Evolutionary conservation across 768 basidiomycete species (phyloP).

Genomic region (Sporobolomyces roseus): DNA sequence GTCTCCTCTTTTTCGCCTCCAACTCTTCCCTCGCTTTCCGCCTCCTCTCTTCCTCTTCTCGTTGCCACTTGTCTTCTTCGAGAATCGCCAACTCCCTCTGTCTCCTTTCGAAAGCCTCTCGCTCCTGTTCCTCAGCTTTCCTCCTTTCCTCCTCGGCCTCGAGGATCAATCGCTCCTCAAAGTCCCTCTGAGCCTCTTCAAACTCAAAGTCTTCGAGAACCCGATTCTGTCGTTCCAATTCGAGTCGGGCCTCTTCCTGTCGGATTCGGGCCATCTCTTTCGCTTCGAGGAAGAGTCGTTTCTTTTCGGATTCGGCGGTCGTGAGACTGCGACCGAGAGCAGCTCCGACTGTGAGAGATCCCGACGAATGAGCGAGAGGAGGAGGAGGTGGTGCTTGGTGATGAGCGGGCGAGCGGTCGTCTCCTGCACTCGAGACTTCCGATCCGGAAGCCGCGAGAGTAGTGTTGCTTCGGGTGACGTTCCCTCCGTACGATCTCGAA

Average conservation of each 20-base stretch:
- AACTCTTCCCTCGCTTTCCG: slow-evolving; percentile 6
- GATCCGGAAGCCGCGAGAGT: slow-evolving; percentile 22
- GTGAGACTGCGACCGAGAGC: slow-evolving; percentile 28
- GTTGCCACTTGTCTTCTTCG: no score
- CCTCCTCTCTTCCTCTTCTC: slow-evolving; percentile 10
- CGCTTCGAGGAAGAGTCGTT: slow-evolving; percentile 32
- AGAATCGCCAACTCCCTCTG: no score
- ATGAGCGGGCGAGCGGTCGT: no score
- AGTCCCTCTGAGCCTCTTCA: slow-evolving; percentile 26
- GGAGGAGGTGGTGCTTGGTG: not conserved
- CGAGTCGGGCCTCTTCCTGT: slow-evolving; percentile 34
- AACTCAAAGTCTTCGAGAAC: slow-evolving; percentile 29
- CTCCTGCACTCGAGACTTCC: slow-evolving; percentile 8
- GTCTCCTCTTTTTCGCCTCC: not conserved
- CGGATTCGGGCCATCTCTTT: slow-evolving; percentile 16
- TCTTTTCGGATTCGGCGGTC: slow-evolving; percentile 31
- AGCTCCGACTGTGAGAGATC: no score
- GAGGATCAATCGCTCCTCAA: slow-evolving; percentile 16
- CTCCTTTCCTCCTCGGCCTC: slow-evolving; percentile 16
- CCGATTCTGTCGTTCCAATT: slow-evolving; percentile 21
- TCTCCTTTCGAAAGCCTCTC: slow-evolving; percentile 13
- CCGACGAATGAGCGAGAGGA: not conserved
- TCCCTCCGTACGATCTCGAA: not conserved
- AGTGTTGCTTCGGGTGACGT: slow-evolving; percentile 15
- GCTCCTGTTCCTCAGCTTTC: slow-evolving; percentile 3